Evolutionary conservation across 106 monocot genomes (phyloP), one percentile per base, ranked within the genome.

Genomic region (Dioscorea alata): DNA sequence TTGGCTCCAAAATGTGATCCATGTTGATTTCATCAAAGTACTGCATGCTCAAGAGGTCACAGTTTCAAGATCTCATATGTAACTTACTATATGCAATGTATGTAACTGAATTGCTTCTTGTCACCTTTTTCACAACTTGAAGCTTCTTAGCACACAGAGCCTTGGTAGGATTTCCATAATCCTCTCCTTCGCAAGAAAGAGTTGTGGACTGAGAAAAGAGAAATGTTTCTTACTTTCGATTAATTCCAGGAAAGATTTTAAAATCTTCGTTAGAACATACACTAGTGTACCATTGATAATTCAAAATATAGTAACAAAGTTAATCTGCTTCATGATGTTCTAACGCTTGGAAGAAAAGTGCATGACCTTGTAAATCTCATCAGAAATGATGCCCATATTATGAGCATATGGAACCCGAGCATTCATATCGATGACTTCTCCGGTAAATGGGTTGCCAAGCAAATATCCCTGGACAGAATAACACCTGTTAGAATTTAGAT

Each of bases 351-450:
- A 28, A 28, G 28, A 28, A 3, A 3, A 28, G 28, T 28, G 28
- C 28, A 28, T 28, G 58, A 81, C 85, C 85, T 81, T 63, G 24
- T 70, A 85, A 6, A 81, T 13, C 64, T 81, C 67, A 60, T 81
- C 74, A 23, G 85, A 75, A 33, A 85, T 78, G 19, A 81, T 74
- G 31, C n/a, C 78, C 81, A 75, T 20, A 14, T 75, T 70, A 75
- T 81, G 81, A 28, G 78, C 74, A 78, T 72, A 75, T 5, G 81
- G 78, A 15, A 78, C 66, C 67, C 28, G 58, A 49, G 71, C 72
- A 71, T 75, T 68, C 0, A 2, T 0, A 59, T 85, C 78, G 49
- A 49, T 13, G 2, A 17, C 13, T 16, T 70, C 67, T 18, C 75
- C 73, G 28, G 85, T 85, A 33, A 13, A 0, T 28, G 85, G 85